These are phyloP conservation scores for Selaginella tamariscina DNA, from an alignment of 75 land plant genomes.

Conservation along the genomic window DNA sequence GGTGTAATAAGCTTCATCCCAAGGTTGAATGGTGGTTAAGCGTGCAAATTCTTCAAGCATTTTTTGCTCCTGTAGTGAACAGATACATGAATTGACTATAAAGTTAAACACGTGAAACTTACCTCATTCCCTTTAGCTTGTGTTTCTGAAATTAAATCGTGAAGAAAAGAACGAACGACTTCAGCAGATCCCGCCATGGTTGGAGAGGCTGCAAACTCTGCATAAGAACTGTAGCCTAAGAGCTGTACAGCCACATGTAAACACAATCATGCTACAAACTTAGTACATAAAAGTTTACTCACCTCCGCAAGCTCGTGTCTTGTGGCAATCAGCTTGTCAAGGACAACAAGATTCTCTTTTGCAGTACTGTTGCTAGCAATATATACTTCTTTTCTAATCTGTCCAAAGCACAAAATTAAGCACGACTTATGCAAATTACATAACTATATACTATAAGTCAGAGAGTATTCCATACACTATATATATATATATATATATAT, in stretches of 20 bases:
- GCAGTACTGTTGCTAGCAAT: constrained; percentile 64
- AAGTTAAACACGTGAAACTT: not conserved
- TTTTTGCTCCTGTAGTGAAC: constrained; percentile 51
- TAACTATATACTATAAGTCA: too few species aligned
- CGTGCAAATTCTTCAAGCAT: constrained; percentile 45
- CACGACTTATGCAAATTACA: not conserved
- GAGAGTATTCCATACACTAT: too few species aligned
- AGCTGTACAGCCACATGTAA: constrained; percentile 46
- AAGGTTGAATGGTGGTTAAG: constrained; percentile 45
- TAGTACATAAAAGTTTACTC: too few species aligned
- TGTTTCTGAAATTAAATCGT: constrained; percentile 43
- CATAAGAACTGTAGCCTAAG: constrained; percentile 71
- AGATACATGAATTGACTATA: not conserved
- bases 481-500: too few species aligned
- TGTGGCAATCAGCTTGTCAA: constrained; percentile 62
- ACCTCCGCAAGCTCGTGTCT: constrained; percentile 89
- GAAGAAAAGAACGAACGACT: constrained; percentile 61
- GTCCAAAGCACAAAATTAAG: not conserved
- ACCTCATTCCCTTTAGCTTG: constrained; percentile 80
- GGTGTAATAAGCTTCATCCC: constrained; percentile 88
- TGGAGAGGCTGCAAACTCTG: constrained; percentile 64
- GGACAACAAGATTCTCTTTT: constrained; percentile 55
- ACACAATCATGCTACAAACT: too few species aligned
- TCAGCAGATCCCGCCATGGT: constrained; percentile 88
- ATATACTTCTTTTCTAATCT: constrained; percentile 71